phyloP scores from a whole-genome alignment of 2,329 filamentous ascomycete species.

The Volutella citrinella region DNA sequence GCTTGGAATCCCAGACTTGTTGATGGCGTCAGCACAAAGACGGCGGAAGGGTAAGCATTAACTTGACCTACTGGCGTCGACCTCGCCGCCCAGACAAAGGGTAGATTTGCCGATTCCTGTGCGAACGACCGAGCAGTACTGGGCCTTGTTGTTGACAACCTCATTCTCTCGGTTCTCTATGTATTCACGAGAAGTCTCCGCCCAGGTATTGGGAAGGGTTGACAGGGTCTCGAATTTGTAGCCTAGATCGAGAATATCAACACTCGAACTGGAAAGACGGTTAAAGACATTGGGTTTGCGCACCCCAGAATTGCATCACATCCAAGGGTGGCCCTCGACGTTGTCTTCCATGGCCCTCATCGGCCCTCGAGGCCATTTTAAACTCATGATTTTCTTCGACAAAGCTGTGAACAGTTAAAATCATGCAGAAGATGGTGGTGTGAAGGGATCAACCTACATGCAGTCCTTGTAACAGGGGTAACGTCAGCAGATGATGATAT shows the following conservation, averaged over 20 bases:
- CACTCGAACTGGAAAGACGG: too few species aligned
- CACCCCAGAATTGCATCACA: slow-evolving; percentile 92
- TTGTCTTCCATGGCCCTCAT: slow-evolving; percentile 42
- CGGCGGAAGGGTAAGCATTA: too few species aligned
- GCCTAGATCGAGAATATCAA: slow-evolving; percentile 46
- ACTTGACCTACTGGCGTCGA: slow-evolving; percentile 77
- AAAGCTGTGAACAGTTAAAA: slow-evolving; percentile 56
- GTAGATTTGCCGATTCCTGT: slow-evolving; percentile 77
- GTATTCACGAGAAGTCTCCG: slow-evolving; percentile 65
- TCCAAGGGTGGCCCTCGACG: slow-evolving; percentile 58
- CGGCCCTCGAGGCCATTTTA: slow-evolving; percentile 60
- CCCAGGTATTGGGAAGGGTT: slow-evolving; percentile 73
- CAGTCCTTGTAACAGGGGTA: slow-evolving; percentile 40
- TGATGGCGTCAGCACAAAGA: too few species aligned
- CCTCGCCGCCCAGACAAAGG: slow-evolving; percentile 85
- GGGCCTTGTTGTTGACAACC: slow-evolving; percentile 81
- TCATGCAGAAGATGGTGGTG: slow-evolving; percentile 88
- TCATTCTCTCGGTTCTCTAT: slow-evolving; percentile 74
- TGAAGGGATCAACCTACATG: slow-evolving; percentile 42
- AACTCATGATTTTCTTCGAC: slow-evolving; percentile 86
- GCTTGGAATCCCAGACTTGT: slow-evolving; percentile 85
- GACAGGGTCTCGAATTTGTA: slow-evolving; percentile 95
- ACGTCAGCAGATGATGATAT: slow-evolving; percentile 7
- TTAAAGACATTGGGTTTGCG: too few species aligned
- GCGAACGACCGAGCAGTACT: slow-evolving; percentile 92